Evolutionary conservation across 495 filamentous ascomycete genomes (phyloP).

Genomic region (Alectoria sarmentosa): DNA sequence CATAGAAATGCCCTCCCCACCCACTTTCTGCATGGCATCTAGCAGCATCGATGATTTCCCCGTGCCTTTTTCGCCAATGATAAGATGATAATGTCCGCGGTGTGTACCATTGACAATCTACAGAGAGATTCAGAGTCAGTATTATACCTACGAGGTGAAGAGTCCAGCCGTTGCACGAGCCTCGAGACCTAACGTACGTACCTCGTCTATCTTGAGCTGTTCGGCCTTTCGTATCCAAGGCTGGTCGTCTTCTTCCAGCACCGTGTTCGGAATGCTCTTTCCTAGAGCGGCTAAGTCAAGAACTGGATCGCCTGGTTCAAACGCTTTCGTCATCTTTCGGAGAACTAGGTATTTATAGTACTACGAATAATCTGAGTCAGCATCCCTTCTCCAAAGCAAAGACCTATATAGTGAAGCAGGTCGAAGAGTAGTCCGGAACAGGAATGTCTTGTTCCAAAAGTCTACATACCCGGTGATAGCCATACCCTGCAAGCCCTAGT

Average conservation of each 20-base stretch:
- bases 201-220: conserved; percentile 63
- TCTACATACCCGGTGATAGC: conserved; percentile 51
- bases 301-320: conserved; percentile 84
- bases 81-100: conserved; percentile 77
- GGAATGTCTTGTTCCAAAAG: neutral
- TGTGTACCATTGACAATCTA: conserved; percentile 61
- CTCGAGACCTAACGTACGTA: neutral
- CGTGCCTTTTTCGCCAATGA: conserved; percentile 95
- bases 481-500: conserved; percentile 78
- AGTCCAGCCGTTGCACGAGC: neutral
- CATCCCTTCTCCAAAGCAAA: neutral
- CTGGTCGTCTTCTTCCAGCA: conserved; percentile 37
- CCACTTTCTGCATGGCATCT: conserved; percentile 84
- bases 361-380: conserved; percentile 4
- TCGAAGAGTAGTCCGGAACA: neutral
- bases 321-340: conserved; percentile 89
- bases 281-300: conserved; percentile 77
- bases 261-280: conserved; percentile 29
- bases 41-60: conserved; percentile 95
- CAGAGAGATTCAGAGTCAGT: neutral
- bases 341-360: conserved; percentile 88
- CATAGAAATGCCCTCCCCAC: conserved; percentile 82
- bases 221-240: conserved; percentile 81
- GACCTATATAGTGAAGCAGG: too few species aligned
- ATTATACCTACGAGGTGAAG: neutral